Evolutionary conservation across 768 basidiomycete genomes (phyloP).

Genomic region (Agaricus subrufescens): DNA sequence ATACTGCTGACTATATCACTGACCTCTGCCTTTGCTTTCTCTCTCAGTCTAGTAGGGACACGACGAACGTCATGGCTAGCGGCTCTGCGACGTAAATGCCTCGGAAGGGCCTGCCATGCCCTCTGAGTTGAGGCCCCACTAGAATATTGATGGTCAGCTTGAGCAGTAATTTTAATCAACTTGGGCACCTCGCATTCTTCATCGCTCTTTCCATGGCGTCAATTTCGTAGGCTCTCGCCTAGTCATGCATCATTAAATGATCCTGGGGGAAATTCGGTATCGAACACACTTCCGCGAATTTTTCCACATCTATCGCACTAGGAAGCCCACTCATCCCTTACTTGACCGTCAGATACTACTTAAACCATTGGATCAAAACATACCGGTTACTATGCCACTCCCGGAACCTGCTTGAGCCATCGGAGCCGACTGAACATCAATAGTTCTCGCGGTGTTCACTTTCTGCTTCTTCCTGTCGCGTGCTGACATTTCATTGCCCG

Average conservation of each 20-base stretch:
- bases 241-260: not conserved
- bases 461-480: conserved; percentile 70
- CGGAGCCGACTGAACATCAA: conserved; percentile 49
- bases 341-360: not conserved
- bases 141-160: conserved; percentile 2
- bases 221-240: conserved; percentile 90
- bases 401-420: conserved; percentile 18
- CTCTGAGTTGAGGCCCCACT: conserved; percentile 73
- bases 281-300: conserved; percentile 69
- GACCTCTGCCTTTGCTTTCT: conserved; percentile 82
- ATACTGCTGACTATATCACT: conserved; percentile 33
- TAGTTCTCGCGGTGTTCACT: conserved; percentile 57
- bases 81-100: conserved; percentile 86
- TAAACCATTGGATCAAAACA: conserved; percentile 6
- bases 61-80: conserved; percentile 93
- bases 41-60: conserved; percentile 79
- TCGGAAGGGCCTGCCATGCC: conserved; percentile 90
- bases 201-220: conserved; percentile 86
- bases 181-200: conserved; percentile 62
- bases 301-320: conserved; percentile 77
- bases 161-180: not conserved
- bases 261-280: conserved; percentile 5
- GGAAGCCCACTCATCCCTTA: conserved; percentile 62
- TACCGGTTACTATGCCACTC: conserved; percentile 36
- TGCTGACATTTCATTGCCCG: conserved; percentile 27